Conservation (phyloP, 1,284 basidiomycete species). For the Bjerkandera adusta region DNA sequence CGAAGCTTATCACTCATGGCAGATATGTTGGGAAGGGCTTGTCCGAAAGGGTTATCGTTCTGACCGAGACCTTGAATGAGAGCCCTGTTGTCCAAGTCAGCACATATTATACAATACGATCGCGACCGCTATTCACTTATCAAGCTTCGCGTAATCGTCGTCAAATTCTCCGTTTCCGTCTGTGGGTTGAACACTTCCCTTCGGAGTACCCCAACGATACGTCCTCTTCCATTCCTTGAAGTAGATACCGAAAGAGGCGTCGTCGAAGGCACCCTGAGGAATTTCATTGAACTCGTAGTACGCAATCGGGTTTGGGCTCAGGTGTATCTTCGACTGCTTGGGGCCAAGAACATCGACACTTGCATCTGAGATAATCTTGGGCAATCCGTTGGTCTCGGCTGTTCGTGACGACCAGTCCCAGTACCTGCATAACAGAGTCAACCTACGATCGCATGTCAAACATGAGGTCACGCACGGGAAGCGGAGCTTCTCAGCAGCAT, state of each 20-base stretch:
- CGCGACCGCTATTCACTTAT: slow-evolving; percentile 7
- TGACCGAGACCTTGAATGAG: slow-evolving; percentile 4
- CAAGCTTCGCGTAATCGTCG: slow-evolving; percentile 4
- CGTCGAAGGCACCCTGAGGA: slow-evolving; percentile 1
- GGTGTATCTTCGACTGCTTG: not conserved
- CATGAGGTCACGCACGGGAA: slow-evolving; percentile 4
- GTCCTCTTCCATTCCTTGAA: slow-evolving; percentile 5
- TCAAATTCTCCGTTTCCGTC: not conserved
- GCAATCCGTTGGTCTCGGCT: not conserved
- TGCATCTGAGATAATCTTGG: not conserved
- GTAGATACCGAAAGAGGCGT: not conserved
- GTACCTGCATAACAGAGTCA: not conserved
- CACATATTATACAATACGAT: not conserved
- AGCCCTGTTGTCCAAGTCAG: not conserved
- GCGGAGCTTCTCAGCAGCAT: slow-evolving; percentile 2
- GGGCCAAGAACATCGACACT: slow-evolving; percentile 1
- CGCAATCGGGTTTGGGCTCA: slow-evolving; percentile 1
- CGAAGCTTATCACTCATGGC: slow-evolving; percentile 2
- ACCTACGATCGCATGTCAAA: too few species aligned
- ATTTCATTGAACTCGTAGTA: not conserved
- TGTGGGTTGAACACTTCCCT: too few species aligned
- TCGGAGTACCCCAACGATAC: slow-evolving; percentile 8
- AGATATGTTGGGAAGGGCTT: not conserved
- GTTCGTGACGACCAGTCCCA: slow-evolving; percentile 3
- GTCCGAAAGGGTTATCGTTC: too few species aligned